These are phyloP conservation scores for Lanmaoa pseudosensibilis DNA, from an alignment of 768 basidiomycete genomes.

Conservation along the genomic window DNA sequence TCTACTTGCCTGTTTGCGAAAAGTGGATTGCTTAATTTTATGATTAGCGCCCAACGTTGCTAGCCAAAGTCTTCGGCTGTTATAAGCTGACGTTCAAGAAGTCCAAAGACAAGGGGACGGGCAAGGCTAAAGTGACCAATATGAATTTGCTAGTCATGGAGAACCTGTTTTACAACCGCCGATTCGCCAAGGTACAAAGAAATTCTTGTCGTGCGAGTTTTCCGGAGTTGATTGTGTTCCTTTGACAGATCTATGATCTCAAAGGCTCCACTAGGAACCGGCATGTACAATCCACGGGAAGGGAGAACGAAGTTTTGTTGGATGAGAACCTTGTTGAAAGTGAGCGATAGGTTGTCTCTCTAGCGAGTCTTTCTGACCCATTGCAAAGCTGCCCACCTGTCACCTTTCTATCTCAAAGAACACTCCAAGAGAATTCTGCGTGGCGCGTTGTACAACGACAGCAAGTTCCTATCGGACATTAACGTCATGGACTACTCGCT, in stretches of 20 bases:
- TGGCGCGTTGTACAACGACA: slow-evolving; percentile 91
- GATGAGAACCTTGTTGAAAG: slow-evolving; percentile 96
- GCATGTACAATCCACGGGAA: slow-evolving; percentile 85
- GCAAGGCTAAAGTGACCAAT: slow-evolving; percentile 75
- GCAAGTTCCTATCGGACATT: slow-evolving; percentile 89
- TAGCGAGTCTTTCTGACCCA: slow-evolving; percentile 8
- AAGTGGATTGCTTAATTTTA: slow-evolving; percentile 5
- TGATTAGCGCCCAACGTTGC: slow-evolving; percentile 80
- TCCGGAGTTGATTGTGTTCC: background rate
- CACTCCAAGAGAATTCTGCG: slow-evolving; percentile 92
- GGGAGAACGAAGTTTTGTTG: slow-evolving; percentile 89
- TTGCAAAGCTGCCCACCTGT: slow-evolving; percentile 69
- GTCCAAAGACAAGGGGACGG: slow-evolving; percentile 59
- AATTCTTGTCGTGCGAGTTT: background rate
- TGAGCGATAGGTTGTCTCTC: slow-evolving; percentile 35
- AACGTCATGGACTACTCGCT: slow-evolving; percentile 99
- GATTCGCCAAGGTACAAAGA: slow-evolving; percentile 75
- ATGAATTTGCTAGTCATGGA: slow-evolving; percentile 99
- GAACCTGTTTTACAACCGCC: slow-evolving; percentile 90
- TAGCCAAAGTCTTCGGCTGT: slow-evolving; percentile 97
- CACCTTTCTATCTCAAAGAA: slow-evolving; percentile 94
- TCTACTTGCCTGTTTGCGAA: background rate
- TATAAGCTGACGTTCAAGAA: slow-evolving; percentile 92
- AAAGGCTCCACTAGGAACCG: slow-evolving; percentile 96
- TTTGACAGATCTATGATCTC: slow-evolving; percentile 83